Evolutionary conservation across 2,329 filamentous ascomycete genomes (phyloP).

Genomic region (Pseudogymnoascus sp.): DNA sequence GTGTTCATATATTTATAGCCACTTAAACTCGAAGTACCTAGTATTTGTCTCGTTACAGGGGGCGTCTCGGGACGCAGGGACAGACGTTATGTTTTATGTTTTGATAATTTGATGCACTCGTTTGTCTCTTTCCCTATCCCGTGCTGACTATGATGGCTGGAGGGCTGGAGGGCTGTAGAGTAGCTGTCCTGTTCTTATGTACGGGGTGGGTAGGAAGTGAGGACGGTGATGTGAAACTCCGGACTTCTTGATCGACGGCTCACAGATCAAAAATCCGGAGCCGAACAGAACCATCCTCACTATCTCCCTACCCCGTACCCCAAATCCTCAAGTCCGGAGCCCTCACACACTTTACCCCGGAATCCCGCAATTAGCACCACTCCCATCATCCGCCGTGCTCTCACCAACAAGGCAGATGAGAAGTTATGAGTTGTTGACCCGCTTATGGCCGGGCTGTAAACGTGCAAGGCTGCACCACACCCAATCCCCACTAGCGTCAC

Average conservation of each 20-base stretch:
- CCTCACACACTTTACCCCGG: not conserved
- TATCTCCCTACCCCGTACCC: not conserved
- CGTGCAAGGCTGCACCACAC: not conserved
- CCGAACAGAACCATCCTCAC: not conserved
- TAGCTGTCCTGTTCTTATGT: too few species aligned
- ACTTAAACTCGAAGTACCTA: too few species aligned
- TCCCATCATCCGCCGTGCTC: not conserved
- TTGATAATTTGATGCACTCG: not conserved
- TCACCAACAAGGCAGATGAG: too few species aligned
- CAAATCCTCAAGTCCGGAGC: not conserved
- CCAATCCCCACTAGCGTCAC: not conserved
- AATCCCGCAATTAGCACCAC: not conserved
- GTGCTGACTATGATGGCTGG: too few species aligned
- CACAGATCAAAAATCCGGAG: not conserved
- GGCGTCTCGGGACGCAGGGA: too few species aligned
- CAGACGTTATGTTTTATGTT: too few species aligned
- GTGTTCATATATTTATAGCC: too few species aligned
- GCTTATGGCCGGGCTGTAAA: not conserved
- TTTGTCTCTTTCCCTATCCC: not conserved
- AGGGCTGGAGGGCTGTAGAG: not conserved
- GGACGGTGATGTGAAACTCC: too few species aligned
- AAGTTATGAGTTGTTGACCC: not conserved
- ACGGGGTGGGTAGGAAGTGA: too few species aligned
- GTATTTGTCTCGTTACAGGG: too few species aligned
- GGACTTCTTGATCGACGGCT: not conserved